A percentile compares a stretch with the other conserved stretches of the same genome.
phyloP scores from a whole-genome alignment of 306 rosid genomes.

The Phaseolus lunatus region DNA sequence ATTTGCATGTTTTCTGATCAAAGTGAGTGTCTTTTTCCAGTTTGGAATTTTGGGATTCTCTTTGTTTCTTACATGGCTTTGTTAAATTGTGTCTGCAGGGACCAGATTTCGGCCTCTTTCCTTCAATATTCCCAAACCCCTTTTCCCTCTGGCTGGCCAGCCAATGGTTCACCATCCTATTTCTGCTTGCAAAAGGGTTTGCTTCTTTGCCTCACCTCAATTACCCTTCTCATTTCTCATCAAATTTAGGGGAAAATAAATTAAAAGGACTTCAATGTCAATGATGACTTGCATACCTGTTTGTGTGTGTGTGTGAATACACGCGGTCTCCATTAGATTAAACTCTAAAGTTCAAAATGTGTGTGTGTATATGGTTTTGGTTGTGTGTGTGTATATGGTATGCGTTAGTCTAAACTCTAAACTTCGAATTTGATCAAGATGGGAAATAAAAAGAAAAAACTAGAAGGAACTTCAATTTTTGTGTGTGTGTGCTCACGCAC shows the following conservation, averaged over 20 bases:
- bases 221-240: slow-evolving; percentile 7
- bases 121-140: slow-evolving; percentile 93
- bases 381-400: too few relatives aligned
- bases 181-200: slow-evolving; percentile 91
- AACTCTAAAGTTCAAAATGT: not conserved
- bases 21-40: slow-evolving; percentile 26
- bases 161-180: slow-evolving; percentile 98
- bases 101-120: slow-evolving; percentile 99
- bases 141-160: slow-evolving; percentile 97
- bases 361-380: too few relatives aligned
- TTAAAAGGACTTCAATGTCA: slow-evolving; percentile 25
- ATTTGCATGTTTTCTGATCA: slow-evolving; percentile 5
- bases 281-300: slow-evolving; percentile 37
- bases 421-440: not conserved
- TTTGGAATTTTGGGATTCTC: slow-evolving; percentile 30
- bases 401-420: not conserved
- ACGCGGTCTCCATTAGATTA: slow-evolving; percentile 1
- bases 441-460: not conserved
- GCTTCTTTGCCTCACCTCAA: slow-evolving; percentile 40
- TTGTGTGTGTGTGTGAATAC: not conserved
- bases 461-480: not conserved
- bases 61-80: not conserved
- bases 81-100: slow-evolving; percentile 57
- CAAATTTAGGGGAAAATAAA: slow-evolving; percentile 20
- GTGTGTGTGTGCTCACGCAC: not conserved